phyloP scores from a whole-genome alignment of 2,329 filamentous ascomycete species.

The Colletotrichum musae region DNA sequence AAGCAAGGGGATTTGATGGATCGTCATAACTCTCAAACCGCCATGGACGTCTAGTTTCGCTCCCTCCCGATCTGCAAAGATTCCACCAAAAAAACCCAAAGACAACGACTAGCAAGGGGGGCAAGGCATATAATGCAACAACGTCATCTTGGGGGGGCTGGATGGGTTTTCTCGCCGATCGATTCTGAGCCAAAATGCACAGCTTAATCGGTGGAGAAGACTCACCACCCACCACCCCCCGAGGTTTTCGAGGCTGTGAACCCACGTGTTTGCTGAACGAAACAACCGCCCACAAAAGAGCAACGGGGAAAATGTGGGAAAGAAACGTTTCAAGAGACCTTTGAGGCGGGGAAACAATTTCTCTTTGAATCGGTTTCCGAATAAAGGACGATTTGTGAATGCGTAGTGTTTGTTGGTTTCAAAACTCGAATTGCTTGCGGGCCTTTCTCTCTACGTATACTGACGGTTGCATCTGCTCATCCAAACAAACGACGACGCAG shows the following conservation, averaged over 20 bases:
- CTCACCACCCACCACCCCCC: no score
- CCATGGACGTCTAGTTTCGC: background rate
- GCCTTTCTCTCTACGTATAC: no score
- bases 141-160: background rate
- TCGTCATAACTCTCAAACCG: background rate
- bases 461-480: no score
- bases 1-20: constrained; percentile 19
- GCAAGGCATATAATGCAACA: background rate
- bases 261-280: background rate
- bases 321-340: background rate
- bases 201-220: constrained; percentile 31
- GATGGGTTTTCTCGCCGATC: constrained; percentile 9
- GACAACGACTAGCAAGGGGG: background rate
- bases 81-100: background rate
- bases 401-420: no score
- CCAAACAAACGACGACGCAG: no score
- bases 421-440: no score
- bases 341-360: background rate
- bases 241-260: background rate
- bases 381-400: no score
- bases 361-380: no score
- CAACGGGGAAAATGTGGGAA: background rate
- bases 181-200: constrained; percentile 23
- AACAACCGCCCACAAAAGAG: background rate
- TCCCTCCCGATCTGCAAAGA: constrained; percentile 10